These are phyloP conservation scores for Aethionema arabicum DNA, from an alignment of 345 rosid genomes.

Conservation along the genomic window DNA sequence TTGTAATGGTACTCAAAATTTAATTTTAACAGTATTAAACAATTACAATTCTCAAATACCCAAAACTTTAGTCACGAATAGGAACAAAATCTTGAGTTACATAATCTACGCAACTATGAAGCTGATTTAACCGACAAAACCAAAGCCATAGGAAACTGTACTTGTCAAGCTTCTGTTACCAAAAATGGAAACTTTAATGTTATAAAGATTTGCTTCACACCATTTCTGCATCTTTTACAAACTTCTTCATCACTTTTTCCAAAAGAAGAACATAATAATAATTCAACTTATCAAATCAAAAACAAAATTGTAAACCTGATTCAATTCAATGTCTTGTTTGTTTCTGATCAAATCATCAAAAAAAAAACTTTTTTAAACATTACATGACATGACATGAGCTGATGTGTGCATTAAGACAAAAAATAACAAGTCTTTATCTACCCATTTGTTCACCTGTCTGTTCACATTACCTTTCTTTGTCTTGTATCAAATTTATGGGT, in stretches of 20 bases:
- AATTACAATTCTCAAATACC: neutral
- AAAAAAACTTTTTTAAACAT: slow-evolving; percentile 26
- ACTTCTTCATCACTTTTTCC: neutral
- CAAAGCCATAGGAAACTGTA: slow-evolving; percentile 8
- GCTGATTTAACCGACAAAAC: slow-evolving; percentile 19
- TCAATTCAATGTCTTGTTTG: slow-evolving; percentile 19
- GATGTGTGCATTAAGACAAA: slow-evolving; percentile 29
- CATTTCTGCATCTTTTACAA: too few species aligned
- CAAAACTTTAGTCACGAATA: too few species aligned
- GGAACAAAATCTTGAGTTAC: neutral
- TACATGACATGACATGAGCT: slow-evolving; percentile 36
- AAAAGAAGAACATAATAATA: slow-evolving; percentile 11
- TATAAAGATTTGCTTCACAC: too few species aligned
- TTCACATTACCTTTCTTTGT: slow-evolving; percentile 29
- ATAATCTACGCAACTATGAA: neutral
- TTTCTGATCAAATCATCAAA: slow-evolving; percentile 20
- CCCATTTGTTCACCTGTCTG: slow-evolving; percentile 26
- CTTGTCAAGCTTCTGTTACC: slow-evolving; percentile 22
- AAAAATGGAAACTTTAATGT: slow-evolving; percentile 18
- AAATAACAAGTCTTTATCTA: slow-evolving; percentile 24
- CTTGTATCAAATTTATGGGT: slow-evolving; percentile 27
- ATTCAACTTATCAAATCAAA: slow-evolving; percentile 28
- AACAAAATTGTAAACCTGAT: slow-evolving; percentile 20
- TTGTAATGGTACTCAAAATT: too few species aligned
- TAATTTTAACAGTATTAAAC: too few species aligned